phyloP scores from a whole-genome alignment of 805 yeast species.

The Cyberlindnera maritima region DNA sequence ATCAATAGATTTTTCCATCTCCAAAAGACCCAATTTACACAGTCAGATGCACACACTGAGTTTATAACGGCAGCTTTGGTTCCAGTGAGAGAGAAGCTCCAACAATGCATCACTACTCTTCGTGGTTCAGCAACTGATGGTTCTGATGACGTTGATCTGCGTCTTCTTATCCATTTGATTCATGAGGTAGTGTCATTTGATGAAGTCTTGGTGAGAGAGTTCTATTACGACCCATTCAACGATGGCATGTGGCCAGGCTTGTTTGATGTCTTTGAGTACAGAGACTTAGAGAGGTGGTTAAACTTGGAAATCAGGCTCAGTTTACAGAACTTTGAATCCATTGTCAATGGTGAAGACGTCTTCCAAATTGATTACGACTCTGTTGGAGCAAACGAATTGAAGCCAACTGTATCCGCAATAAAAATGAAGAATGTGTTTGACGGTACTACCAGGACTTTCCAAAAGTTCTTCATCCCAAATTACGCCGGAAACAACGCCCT shows the following conservation, averaged over 20 bases:
- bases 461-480: conserved; percentile 23
- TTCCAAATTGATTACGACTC: conserved; percentile 46
- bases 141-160: conserved; percentile 12
- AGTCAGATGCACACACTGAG: conserved; percentile 36
- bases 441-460: conserved; percentile 41
- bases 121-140: conserved; percentile 26
- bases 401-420: conserved; percentile 41
- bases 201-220: conserved; percentile 33
- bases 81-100: conserved; percentile 45
- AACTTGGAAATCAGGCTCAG: conserved; percentile 46
- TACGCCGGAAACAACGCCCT: conserved; percentile 35
- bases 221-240: conserved; percentile 38
- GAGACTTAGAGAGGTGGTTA: conserved; percentile 44
- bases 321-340: conserved; percentile 41
- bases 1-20: conserved; percentile 42
- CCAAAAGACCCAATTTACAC: conserved; percentile 23
- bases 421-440: conserved; percentile 43
- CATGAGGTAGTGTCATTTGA: conserved; percentile 41
- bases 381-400: conserved; percentile 28
- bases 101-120: conserved; percentile 24
- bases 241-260: conserved; percentile 31
- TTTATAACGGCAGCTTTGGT: conserved; percentile 33
- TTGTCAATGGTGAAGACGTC: conserved; percentile 39
- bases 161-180: conserved; percentile 32
- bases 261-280: conserved; percentile 23